A percentile compares a stretch with the other conserved stretches of the same genome.
Conservation (phyloP, 768 basidiomycete genomes). For the Lactarius indigo region DNA sequence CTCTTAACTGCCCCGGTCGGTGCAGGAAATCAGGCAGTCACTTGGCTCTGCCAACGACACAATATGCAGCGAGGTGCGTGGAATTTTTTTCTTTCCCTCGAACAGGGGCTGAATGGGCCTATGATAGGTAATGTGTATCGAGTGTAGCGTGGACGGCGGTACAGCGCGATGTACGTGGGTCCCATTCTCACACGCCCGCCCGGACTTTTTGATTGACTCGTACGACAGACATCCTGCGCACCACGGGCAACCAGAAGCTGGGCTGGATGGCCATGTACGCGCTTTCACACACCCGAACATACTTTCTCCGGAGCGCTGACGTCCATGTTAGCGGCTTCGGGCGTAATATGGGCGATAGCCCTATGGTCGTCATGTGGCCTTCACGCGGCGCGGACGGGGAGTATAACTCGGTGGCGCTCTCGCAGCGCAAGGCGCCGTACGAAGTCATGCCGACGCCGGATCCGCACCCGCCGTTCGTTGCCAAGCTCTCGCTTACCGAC, state of each 20-base stretch:
- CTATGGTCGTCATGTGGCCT: constrained; percentile 75
- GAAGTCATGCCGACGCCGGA: constrained; percentile 58
- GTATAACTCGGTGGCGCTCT: constrained; percentile 47
- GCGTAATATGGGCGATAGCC: constrained; percentile 46
- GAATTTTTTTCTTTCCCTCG: not conserved
- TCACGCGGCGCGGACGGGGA: constrained; percentile 46
- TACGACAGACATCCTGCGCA: constrained; percentile 27
- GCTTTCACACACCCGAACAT: too few relatives aligned
- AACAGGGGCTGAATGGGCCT: too few relatives aligned
- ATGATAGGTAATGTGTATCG: constrained; percentile 19
- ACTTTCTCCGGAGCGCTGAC: too few relatives aligned
- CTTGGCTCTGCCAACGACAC: constrained; percentile 4
- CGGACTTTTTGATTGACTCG: too few relatives aligned
- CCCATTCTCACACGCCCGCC: too few relatives aligned
- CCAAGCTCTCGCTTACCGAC: constrained; percentile 36
- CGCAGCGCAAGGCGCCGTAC: constrained; percentile 54
- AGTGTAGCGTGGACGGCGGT: constrained; percentile 8
- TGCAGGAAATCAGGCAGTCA: not conserved
- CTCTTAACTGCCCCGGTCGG: not conserved
- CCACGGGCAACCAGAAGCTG: constrained; percentile 10
- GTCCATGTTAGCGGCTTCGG: constrained; percentile 52
- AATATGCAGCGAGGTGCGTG: constrained; percentile 6
- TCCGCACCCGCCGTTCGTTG: constrained; percentile 48
- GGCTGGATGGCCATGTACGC: constrained; percentile 31
- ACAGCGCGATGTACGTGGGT: constrained; percentile 21